Percentiles rank a stretch among this genome's conserved stretches.
Evolutionary conservation across 768 basidiomycete genomes (phyloP).

Genomic region (Gymnopilus dilepis): DNA sequence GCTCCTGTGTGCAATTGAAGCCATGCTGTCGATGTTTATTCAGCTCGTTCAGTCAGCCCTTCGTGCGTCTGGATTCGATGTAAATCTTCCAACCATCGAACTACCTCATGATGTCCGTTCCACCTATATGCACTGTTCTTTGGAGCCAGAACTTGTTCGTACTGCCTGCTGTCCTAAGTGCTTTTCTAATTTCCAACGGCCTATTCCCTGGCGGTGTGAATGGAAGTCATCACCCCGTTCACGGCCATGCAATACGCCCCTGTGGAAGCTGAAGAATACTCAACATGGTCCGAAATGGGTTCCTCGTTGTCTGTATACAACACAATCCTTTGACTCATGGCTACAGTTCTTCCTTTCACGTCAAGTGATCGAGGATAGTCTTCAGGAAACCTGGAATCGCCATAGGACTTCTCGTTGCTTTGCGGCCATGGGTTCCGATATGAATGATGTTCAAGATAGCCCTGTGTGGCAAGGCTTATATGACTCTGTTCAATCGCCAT

Average conservation of each 20-base stretch:
- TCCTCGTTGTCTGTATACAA: not conserved
- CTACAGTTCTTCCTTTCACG: not conserved
- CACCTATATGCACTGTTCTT: constrained; percentile 1
- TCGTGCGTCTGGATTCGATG: not conserved
- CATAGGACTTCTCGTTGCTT: not conserved
- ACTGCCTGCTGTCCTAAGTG: constrained; percentile 30
- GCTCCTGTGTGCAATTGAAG: not conserved
- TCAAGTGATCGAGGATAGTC: not conserved
- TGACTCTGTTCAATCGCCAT: constrained; percentile 19
- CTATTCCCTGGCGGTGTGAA: constrained; percentile 22
- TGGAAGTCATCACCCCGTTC: constrained; percentile 27
- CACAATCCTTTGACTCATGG: constrained; percentile 1
- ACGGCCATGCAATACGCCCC: constrained; percentile 22
- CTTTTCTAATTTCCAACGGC: constrained; percentile 21
- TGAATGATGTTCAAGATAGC: constrained; percentile 27
- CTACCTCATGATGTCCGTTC: not conserved
- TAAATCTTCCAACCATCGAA: not conserved
- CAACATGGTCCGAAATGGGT: not conserved
- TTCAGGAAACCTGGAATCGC: not conserved
- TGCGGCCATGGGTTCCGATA: not conserved
- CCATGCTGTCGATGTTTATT: not conserved
- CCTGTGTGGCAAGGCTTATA: constrained; percentile 30
- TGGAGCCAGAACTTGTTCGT: constrained; percentile 25
- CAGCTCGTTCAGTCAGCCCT: not conserved
- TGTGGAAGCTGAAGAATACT: constrained; percentile 24